Evolutionary conservation across 192 early-diverging fungal genomes (phyloP), one percentile per base, ranked within the genome.

Genomic region (Backusella mclennaniae): DNA sequence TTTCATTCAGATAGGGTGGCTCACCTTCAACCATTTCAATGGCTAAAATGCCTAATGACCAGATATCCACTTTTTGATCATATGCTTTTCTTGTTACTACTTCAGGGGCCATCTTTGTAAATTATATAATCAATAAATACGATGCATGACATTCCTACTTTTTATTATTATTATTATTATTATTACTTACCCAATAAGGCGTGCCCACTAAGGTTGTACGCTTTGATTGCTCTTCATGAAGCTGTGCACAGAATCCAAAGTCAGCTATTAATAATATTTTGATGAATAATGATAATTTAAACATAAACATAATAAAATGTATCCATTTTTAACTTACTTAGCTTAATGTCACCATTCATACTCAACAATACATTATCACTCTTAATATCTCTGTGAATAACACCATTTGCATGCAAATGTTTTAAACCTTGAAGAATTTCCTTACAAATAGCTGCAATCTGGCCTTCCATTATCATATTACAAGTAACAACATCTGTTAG

Each of bases 21-120:
- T 99, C 95, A 17, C 96, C 96, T 84, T 99, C 97, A 53, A 98
- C 84, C 96, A 98, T 98, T 81, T 99, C 97, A 70, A 99, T 97
- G 19, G 93, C 93, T 95, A 98, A 95, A 84, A 98, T 97, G 6
- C 97, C 97, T 36, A 97, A 82, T n/a, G 95, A 96, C 97, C 97
- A 99, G 42, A 99, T 92, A 80, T 99, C 97, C 41, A 98, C 95
- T 80, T 96, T 96, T 67, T 92, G 84, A 9, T 93, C 93, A 79
- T 99, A 99, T 77, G 95, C 93, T 82, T 95, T 94, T 49, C 93
- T 91, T 70, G 87, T 95, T 26, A 99, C 95, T 2, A 99, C 96
- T 83, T 99, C 97, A 29, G 97, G 97, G 17, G 97, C 95, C 97
- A 99, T 99, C 80, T 82, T 35, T 41, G 67, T 7, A 26, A 73